Evolutionary conservation across 1,284 basidiomycete genomes (phyloP).

Genomic region (Malassezia pachydermatis): DNA sequence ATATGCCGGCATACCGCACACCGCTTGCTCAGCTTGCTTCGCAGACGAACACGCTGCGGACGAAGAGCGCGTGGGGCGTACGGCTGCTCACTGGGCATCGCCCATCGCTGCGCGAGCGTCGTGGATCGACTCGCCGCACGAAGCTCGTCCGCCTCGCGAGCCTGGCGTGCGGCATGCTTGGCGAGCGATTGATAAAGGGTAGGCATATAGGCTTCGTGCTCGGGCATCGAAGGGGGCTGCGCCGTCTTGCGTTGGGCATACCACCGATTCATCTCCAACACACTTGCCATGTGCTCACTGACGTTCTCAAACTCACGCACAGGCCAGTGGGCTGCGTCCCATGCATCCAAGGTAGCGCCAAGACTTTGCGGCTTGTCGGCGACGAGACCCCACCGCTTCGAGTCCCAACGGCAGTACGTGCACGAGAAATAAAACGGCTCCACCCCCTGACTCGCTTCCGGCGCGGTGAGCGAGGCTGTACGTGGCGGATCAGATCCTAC

Average conservation of each 20-base stretch:
- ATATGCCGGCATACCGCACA: constrained; percentile 90
- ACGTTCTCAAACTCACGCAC: constrained; percentile 26
- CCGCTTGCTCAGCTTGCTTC: constrained; percentile 85
- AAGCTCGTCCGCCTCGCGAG: constrained; percentile 28
- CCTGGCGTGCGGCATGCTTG: constrained; percentile 5
- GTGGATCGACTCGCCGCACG: constrained; percentile 50
- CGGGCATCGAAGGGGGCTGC: constrained; percentile 50
- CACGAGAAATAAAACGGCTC: constrained; percentile 85
- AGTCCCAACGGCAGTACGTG: constrained; percentile 88
- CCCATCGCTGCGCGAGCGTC: constrained; percentile 68
- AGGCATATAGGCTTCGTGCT: not conserved
- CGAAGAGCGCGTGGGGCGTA: constrained; percentile 12
- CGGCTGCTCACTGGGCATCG: constrained; percentile 54
- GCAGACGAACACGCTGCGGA: constrained; percentile 63
- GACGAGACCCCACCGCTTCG: constrained; percentile 72
- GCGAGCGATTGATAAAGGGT: not conserved
- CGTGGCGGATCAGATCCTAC: constrained; percentile 68
- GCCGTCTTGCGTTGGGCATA: not conserved
- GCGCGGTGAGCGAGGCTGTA: constrained; percentile 25
- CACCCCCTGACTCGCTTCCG: constrained; percentile 55
- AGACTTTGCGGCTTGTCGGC: constrained; percentile 95
- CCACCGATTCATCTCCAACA: constrained; percentile 9
- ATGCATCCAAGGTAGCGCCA: constrained; percentile 46
- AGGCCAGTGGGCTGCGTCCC: constrained; percentile 10
- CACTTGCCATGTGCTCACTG: constrained; percentile 30